Conservation (phyloP, 805 yeast species). For the Saccharomycopsis sp. region DNA sequence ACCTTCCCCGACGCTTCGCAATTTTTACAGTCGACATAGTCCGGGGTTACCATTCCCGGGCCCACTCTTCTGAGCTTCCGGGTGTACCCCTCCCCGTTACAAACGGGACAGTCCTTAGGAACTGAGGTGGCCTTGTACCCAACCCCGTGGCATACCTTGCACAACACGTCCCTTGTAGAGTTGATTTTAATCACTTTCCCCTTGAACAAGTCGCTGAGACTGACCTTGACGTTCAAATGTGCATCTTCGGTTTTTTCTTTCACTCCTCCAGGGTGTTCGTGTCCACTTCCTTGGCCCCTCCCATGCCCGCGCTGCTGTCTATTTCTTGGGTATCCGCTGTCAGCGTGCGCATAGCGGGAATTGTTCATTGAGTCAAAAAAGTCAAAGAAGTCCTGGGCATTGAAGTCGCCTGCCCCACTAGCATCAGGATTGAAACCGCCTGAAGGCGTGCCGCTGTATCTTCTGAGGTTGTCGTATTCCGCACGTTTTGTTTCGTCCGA, state of each 20-base stretch:
- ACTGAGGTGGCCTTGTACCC: slow-evolving; percentile 64
- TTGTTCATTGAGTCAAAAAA: slow-evolving; percentile 50
- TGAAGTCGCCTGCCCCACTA: slow-evolving; percentile 37
- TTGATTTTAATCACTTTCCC: slow-evolving; percentile 77
- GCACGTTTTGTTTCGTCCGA: slow-evolving; percentile 59
- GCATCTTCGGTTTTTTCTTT: slow-evolving; percentile 57
- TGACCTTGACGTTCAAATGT: slow-evolving; percentile 51
- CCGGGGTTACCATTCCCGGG: slow-evolving; percentile 68
- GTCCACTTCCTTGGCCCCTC: slow-evolving; percentile 20
- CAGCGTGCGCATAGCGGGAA: slow-evolving; percentile 11
- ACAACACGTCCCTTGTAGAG: slow-evolving; percentile 63
- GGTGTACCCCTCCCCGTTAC: slow-evolving; percentile 66
- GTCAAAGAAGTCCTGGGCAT: slow-evolving; percentile 70
- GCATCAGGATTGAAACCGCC: slow-evolving; percentile 19
- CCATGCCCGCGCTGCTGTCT: slow-evolving; percentile 13
- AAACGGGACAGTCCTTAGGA: slow-evolving; percentile 49
- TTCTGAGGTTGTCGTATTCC: slow-evolving; percentile 42
- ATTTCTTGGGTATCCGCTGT: slow-evolving; percentile 7
- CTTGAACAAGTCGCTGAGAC: slow-evolving; percentile 67
- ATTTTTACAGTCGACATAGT: slow-evolving; percentile 50
- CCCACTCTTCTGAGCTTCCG: slow-evolving; percentile 53
- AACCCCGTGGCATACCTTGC: slow-evolving; percentile 66
- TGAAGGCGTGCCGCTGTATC: not conserved
- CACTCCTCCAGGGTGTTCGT: slow-evolving; percentile 5
- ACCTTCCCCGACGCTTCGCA: slow-evolving; percentile 70